These are phyloP conservation scores for Crithidia thermophila DNA, from an alignment of 208 protist species.

Conservation along the genomic window DNA sequence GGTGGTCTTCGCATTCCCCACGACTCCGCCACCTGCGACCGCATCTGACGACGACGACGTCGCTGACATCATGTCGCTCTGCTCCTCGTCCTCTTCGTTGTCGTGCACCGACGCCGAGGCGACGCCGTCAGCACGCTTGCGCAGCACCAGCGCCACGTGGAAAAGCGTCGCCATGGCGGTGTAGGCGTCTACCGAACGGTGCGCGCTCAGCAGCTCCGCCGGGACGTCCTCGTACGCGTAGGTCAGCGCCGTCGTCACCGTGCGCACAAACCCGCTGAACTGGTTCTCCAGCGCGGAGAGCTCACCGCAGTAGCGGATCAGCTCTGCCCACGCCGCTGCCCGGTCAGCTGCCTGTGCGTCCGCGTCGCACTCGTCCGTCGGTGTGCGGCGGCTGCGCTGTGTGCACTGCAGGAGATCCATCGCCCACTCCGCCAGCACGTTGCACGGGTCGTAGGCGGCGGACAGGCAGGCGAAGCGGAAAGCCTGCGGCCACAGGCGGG, in stretches of 20 bases:
- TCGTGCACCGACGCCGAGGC: constrained; percentile 5
- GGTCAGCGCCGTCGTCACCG: constrained; percentile 51
- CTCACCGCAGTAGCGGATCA: constrained; percentile 65
- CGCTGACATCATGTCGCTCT: constrained; percentile 7
- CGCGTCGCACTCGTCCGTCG: neutral
- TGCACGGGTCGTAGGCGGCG: constrained; percentile 36
- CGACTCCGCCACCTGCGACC: too few species aligned
- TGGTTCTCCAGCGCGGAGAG: constrained; percentile 57
- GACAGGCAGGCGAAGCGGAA: constrained; percentile 61
- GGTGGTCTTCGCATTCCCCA: too few species aligned
- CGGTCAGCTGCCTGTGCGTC: constrained; percentile 35
- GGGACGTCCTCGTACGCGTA: constrained; percentile 48
- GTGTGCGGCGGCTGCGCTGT: constrained; percentile 15
- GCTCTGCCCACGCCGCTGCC: constrained; percentile 47
- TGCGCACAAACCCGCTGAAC: constrained; percentile 54
- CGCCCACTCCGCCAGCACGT: constrained; percentile 66
- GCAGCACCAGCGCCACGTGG: constrained; percentile 48
- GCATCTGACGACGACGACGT: neutral
- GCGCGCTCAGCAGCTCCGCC: constrained; percentile 49
- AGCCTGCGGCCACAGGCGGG: constrained; percentile 73
- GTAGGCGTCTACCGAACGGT: constrained; percentile 62
- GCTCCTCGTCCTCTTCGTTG: constrained; percentile 4
- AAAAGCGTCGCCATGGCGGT: constrained; percentile 71
- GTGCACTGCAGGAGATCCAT: constrained; percentile 43
- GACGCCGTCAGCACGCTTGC: constrained; percentile 18